A percentile compares a stretch with the other conserved stretches of the same genome.
Conservation (phyloP, 2,329 filamentous ascomycete genomes). For the Nannizzia gypsea region DNA sequence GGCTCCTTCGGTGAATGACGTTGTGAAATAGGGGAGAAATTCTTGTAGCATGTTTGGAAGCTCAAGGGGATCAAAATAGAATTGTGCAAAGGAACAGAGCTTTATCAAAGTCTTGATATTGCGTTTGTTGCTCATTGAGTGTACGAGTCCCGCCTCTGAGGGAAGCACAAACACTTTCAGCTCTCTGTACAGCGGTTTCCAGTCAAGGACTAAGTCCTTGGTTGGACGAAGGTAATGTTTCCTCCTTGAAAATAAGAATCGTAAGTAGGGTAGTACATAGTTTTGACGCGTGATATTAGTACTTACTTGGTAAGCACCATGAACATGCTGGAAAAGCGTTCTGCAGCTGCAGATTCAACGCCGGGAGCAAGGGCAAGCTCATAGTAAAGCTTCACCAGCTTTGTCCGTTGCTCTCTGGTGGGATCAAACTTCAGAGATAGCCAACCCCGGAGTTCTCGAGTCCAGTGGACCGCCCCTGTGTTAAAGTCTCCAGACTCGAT, state of each 20-base stretch:
- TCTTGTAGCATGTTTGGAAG: slow-evolving; percentile 71
- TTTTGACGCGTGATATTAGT: neutral
- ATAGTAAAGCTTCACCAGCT: slow-evolving; percentile 83
- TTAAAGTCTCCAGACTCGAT: slow-evolving; percentile 88
- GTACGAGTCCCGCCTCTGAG: slow-evolving; percentile 57
- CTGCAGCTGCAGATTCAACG: slow-evolving; percentile 65
- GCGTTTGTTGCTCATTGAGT: slow-evolving; percentile 51
- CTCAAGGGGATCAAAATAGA: slow-evolving; percentile 84
- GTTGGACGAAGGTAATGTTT: slow-evolving; percentile 90
- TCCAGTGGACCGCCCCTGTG: slow-evolving; percentile 91
- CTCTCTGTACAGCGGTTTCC: slow-evolving; percentile 85
- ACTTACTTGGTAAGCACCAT: slow-evolving; percentile 84
- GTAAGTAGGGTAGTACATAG: slow-evolving; percentile 16
- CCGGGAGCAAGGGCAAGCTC: slow-evolving; percentile 85
- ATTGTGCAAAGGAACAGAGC: slow-evolving; percentile 77
- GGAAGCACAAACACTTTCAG: slow-evolving; percentile 83
- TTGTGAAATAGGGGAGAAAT: slow-evolving; percentile 77
- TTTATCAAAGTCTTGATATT: slow-evolving; percentile 68
- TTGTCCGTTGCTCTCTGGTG: slow-evolving; percentile 68
- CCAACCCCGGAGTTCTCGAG: slow-evolving; percentile 89
- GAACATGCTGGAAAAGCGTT: slow-evolving; percentile 94
- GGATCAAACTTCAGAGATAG: slow-evolving; percentile 95
- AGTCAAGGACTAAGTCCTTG: slow-evolving; percentile 83
- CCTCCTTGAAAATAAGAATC: slow-evolving; percentile 46
- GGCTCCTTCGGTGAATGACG: slow-evolving; percentile 80